Percentiles rank a stretch among this genome's conserved stretches.
phyloP scores from a whole-genome alignment of 1,284 basidiomycete species.

The Cutaneotrichosporon cavernicola region DNA sequence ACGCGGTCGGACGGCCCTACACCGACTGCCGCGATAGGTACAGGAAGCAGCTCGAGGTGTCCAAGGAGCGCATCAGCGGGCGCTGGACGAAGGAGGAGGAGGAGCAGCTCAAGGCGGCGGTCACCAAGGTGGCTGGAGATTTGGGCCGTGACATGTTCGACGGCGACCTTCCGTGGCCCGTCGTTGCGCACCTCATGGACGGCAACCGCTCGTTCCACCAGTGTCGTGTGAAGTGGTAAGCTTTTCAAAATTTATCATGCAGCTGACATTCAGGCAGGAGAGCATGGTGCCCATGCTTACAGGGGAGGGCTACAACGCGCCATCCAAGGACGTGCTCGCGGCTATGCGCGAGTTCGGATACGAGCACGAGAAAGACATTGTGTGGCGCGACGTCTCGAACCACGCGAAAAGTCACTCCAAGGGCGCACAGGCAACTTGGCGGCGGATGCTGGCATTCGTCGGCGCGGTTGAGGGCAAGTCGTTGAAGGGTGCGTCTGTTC shows the following conservation, averaged over 20 bases:
- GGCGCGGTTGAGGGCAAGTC: conserved; percentile 8
- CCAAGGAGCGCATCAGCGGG: conserved; percentile 23
- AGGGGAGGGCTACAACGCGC: conserved; percentile 10
- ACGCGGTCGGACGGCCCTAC: conserved; percentile 38
- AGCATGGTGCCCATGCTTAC: conserved; percentile 13
- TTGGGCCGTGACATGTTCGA: conserved; percentile 26
- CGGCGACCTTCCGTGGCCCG: conserved; percentile 37
- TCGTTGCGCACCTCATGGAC: conserved; percentile 32
- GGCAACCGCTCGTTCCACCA: conserved; percentile 30
- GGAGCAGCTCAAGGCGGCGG: conserved; percentile 21
- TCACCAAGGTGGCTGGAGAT: conserved; percentile 28
- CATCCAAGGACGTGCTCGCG: conserved; percentile 12
- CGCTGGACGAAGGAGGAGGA: conserved; percentile 33
- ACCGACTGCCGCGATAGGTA: conserved; percentile 45
- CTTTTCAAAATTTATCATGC: too few relatives aligned
- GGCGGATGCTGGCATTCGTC: conserved; percentile 11
- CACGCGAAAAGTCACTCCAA: conserved; percentile 11
- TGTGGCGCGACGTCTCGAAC: conserved; percentile 15
- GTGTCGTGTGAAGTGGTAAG: conserved; percentile 38
- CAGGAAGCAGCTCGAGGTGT: conserved; percentile 30
- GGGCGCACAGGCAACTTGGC: conserved; percentile 15
- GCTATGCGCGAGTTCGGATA: conserved; percentile 12
- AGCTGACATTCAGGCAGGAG: conserved; percentile 16
- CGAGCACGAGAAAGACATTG: conserved; percentile 18
- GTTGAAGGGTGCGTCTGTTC: conserved; percentile 11